Base-by-base conservation (phyloP, 441 rosid species). In the Erysimum cheiri region DNA sequence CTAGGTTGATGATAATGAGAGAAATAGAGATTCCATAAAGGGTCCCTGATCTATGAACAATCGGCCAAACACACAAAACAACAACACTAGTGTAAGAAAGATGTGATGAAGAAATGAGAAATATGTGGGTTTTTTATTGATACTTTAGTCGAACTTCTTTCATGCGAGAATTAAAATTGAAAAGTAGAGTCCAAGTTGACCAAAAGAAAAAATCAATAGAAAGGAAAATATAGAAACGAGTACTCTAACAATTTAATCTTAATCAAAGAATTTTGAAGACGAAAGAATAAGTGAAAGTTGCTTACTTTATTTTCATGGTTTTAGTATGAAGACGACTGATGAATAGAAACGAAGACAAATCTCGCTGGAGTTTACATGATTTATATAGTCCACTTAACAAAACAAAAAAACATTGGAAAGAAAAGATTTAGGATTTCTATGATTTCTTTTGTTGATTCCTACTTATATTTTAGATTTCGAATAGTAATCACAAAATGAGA, bases 1-100 rank as follows among this genome's bases (percentile, higher is more conserved):
- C 97, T 83, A 91, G 54, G 81, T 93, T 89, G 71, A 94, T 91
- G 3, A 91, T 85, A 37, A 94, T 70, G 64, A 94, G 81, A 48
- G 98, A 94, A 29, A 94, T 72, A 32, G 96, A 87, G 77, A 93
- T 44, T 50, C 98, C 97, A 58, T 75, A 86, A 29, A 93, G 41
- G 80, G 70, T 88, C 77, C 78, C 80, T 57, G 83, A 73, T 80
- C 98, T 93, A 48, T 17, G n/a, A 48, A 46, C 11, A 54, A 41
- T 55, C 2, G 33, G 13, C 26, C 7, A n/a, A 54, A 22, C 36
- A 57, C 36, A 57, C 24, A 24, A 33, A 68, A 57, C 35, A 56
- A 67, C 15, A 52, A 52, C 39, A 67, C 8, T 31, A 2, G 11
- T 55, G 63, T 53, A 26, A 50, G 28, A 36, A 49, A 50, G 8